These are phyloP conservation scores for Torulaspora maleeae DNA, from an alignment of 805 yeast species.

Conservation along the genomic window DNA sequence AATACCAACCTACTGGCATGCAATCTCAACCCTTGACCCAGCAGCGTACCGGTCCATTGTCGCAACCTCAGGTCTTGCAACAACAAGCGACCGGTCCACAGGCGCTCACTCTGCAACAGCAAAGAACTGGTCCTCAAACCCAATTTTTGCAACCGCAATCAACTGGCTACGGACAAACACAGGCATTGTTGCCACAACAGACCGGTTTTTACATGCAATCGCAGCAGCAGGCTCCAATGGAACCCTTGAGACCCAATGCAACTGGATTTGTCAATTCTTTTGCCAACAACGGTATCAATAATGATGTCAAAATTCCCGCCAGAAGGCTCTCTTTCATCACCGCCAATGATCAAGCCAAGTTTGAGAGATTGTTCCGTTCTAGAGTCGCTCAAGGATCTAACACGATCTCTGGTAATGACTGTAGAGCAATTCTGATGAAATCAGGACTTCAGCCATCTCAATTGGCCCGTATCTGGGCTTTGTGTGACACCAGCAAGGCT, in stretches of 20 bases:
- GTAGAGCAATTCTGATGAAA: conserved; percentile 71
- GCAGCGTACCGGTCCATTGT: conserved; percentile 39
- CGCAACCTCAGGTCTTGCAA: conserved; percentile 11
- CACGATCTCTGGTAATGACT: conserved; percentile 61
- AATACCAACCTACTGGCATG: conserved; percentile 16
- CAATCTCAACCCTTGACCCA: conserved; percentile 28
- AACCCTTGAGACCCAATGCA: conserved; percentile 40
- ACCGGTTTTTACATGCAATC: conserved; percentile 44
- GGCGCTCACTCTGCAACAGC: conserved; percentile 15
- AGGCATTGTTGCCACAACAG: conserved; percentile 35
- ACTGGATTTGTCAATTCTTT: conserved; percentile 45
- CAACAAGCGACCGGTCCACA: conserved; percentile 18
- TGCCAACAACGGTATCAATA: conserved; percentile 47
- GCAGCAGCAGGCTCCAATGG: conserved; percentile 23
- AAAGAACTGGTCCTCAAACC: conserved; percentile 12
- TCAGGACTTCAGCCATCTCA: conserved; percentile 72
- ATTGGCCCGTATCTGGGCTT: conserved; percentile 82
- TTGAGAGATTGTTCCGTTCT: conserved; percentile 76
- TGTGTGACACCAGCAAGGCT: conserved; percentile 82
- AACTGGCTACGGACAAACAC: conserved; percentile 32
- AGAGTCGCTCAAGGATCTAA: conserved; percentile 56
- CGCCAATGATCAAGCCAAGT: conserved; percentile 78
- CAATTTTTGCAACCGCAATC: conserved; percentile 14
- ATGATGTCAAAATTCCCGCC: conserved; percentile 59
- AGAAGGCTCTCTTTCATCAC: conserved; percentile 82